These are phyloP conservation scores for Gynostemma pentaphyllum DNA, from an alignment of 306 rosid genomes.

Conservation along the genomic window DNA sequence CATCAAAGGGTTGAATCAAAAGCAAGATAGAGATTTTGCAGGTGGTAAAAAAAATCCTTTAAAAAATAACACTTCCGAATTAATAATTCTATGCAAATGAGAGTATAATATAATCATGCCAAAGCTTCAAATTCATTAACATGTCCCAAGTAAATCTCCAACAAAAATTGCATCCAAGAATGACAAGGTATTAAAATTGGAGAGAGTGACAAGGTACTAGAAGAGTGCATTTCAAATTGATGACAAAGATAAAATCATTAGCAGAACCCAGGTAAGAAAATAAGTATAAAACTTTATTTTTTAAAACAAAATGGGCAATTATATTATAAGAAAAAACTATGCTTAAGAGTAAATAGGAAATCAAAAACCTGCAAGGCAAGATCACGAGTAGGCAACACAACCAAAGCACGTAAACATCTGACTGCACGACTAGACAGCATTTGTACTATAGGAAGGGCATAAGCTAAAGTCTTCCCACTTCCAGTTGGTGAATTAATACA, in stretches of 20 bases:
- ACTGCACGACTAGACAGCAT: constrained; percentile 36
- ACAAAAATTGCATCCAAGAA: not conserved
- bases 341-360: not conserved
- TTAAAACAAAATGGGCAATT: not conserved
- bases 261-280: not conserved
- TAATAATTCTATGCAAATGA: not conserved
- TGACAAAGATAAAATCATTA: not conserved
- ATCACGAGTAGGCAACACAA: constrained; percentile 87
- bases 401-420: constrained; percentile 58
- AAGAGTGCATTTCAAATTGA: not conserved
- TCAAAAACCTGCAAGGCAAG: constrained; percentile 69
- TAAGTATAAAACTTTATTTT: not conserved
- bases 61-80: not conserved
- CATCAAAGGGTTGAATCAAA: not conserved
- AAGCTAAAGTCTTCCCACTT: constrained; percentile 84
- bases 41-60: not conserved
- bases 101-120: not conserved
- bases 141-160: not conserved
- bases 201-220: not conserved
- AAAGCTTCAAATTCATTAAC: not conserved
- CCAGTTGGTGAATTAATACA: constrained; percentile 93
- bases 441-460: constrained; percentile 89
- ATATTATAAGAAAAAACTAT: not conserved
- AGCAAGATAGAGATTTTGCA: not conserved
- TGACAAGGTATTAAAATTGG: not conserved